Evolutionary conservation across 176 grass and related monocot genomes (phyloP), one percentile per base, ranked within the genome.

Genomic region (Ensete glaucum): DNA sequence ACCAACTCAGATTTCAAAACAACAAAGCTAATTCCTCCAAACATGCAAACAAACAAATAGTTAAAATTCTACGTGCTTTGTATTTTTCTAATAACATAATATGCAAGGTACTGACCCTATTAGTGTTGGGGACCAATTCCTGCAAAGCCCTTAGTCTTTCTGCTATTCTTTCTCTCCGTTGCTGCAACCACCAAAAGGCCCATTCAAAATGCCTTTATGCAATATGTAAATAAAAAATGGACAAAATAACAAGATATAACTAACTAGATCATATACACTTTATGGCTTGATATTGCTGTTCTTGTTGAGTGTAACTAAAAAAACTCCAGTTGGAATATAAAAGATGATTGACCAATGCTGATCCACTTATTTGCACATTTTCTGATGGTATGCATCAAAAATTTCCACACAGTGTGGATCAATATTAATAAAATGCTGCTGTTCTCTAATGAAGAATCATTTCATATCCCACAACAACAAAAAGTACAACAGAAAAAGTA

Each of bases 61-160:
- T 43, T 43, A 43, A 4, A 43, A 43, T 43, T 43, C 34, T 6
- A 43, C 34, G 4, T 25, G n/a, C 2, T 23, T 64, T 64, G 22
- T 23, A 64, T 9, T 22, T 67, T 34, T 67, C 19, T 67, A 15
- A 26, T 29, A 43, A 74, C 52, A 21, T 55, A 23, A 43, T 53
- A 67, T 56, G 64, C 23, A 26, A 52, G 63, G 73, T 68, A 50
- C 54, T 52, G 80, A 94, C 96, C 96, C 95, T 99, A 81, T 95
- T 99, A 76, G 96, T 99, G 80, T 95, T 99, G 79, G 96, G 96
- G 73, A 99, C 96, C 90, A 99, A 77, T 87, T 99, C 96, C 78
- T 99, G 91, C 76, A 99, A 77, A 65, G 86, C 82, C 67, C 86
- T 91, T 86, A 95, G 89, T 85, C 91, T 94, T 89, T 99, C 96